Percentiles rank a stretch among this genome's conserved stretches.
phyloP scores from a whole-genome alignment of 2,329 filamentous ascomycete species.

The Chalara sp. region DNA sequence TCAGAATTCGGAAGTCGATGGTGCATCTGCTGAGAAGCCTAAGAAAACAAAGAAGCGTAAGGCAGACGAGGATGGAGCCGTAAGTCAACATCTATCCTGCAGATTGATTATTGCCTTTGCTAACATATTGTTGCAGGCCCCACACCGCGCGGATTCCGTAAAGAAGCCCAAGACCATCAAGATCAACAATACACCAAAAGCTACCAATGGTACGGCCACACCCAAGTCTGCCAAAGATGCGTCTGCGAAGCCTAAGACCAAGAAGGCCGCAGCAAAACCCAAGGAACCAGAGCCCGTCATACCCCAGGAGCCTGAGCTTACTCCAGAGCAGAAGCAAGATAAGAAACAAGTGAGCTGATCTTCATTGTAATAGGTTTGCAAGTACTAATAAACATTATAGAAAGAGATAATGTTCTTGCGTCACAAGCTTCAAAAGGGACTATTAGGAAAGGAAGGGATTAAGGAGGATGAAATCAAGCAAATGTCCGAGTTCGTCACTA shows the following conservation, averaged over 20 bases:
- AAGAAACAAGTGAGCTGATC: conserved; percentile 49
- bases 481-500: conserved; percentile 71
- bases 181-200: conserved; percentile 62
- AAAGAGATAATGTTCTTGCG: conserved; percentile 86
- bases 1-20: conserved; percentile 47
- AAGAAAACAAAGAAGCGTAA: conserved; percentile 73
- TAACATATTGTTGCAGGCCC: conserved; percentile 36
- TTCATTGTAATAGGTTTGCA: background rate
- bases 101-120: background rate
- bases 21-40: conserved; percentile 42
- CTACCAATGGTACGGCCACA: conserved; percentile 43
- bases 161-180: conserved; percentile 65
- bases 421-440: conserved; percentile 91
- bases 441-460: conserved; percentile 74
- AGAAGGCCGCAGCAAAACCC: conserved; percentile 46
- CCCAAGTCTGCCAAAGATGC: conserved; percentile 28
- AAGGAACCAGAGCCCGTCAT: conserved; percentile 45
- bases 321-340: conserved; percentile 47
- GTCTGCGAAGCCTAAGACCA: conserved; percentile 33
- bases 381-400: conserved; percentile 35
- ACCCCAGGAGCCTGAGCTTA: conserved; percentile 50
- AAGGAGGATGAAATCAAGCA: conserved; percentile 76
- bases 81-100: conserved; percentile 29
- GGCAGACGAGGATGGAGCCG: conserved; percentile 70
- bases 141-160: conserved; percentile 52